These are phyloP conservation scores for Fagopyrum homotropicum DNA, from an alignment of 148 eudicot species.

Conservation along the genomic window DNA sequence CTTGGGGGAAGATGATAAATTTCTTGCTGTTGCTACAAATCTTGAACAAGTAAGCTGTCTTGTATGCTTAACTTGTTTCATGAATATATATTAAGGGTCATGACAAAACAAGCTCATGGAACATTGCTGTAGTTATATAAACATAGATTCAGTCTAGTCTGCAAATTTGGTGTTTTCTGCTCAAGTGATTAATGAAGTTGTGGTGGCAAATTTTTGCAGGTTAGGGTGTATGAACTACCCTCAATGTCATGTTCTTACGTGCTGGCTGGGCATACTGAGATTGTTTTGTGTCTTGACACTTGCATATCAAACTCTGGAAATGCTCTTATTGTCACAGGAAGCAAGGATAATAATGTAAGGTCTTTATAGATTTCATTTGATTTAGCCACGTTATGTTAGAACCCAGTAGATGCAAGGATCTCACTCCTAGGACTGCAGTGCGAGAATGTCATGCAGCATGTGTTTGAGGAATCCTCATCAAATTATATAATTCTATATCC, in stretches of 20 bases:
- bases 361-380: background rate
- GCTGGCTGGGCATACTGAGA: conserved; percentile 80
- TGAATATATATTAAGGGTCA: background rate
- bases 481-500: too few species aligned
- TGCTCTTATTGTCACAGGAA: conserved; percentile 79
- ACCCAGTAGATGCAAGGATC: too few species aligned
- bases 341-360: conserved; percentile 94
- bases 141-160: too few species aligned
- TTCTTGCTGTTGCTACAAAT: conserved; percentile 93
- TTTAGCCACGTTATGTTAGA: background rate
- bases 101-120: background rate
- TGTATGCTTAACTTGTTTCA: background rate
- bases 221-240: conserved; percentile 79
- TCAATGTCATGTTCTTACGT: conserved; percentile 98
- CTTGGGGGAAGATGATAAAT: conserved; percentile 84
- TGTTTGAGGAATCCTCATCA: too few species aligned
- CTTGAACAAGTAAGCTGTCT: conserved; percentile 63
- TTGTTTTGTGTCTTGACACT: conserved; percentile 80
- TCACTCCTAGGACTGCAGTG: too few species aligned
- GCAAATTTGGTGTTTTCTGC: background rate
- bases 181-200: background rate
- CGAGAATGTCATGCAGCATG: too few species aligned
- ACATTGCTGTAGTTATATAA: background rate
- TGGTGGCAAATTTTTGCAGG: conserved; percentile 31
- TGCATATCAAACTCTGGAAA: conserved; percentile 58